Conservation (phyloP, 805 yeast genomes). For the Soucietia sequanensis region DNA sequence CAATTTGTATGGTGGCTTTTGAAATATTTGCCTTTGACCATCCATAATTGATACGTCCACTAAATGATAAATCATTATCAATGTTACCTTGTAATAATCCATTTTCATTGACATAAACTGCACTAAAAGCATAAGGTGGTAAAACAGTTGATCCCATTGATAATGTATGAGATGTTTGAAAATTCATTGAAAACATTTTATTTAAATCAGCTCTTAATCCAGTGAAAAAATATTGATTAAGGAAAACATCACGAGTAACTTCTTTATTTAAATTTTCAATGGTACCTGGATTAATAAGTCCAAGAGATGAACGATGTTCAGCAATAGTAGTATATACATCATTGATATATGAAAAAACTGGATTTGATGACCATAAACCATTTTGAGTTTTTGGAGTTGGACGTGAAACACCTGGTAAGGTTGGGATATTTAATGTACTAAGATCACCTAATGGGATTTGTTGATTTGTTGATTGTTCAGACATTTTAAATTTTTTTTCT, state of each 20-base stretch:
- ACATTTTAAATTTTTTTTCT: too few relatives aligned
- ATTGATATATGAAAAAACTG: slow-evolving; percentile 74
- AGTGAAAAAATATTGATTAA: slow-evolving; percentile 85
- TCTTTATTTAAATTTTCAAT: slow-evolving; percentile 92
- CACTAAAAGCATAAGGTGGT: slow-evolving; percentile 90
- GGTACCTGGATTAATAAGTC: slow-evolving; percentile 90
- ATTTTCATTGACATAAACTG: slow-evolving; percentile 83
- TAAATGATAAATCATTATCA: slow-evolving; percentile 80
- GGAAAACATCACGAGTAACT: slow-evolving; percentile 89
- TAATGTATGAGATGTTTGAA: slow-evolving; percentile 95
- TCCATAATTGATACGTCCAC: slow-evolving; percentile 88
- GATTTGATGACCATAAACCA: slow-evolving; percentile 78
- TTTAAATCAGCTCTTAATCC: slow-evolving; percentile 96
- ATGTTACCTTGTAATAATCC: slow-evolving; percentile 87
- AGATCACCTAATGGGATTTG: slow-evolving; percentile 59
- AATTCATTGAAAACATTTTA: slow-evolving; percentile 84
- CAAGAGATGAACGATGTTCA: slow-evolving; percentile 78
- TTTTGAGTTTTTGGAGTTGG: slow-evolving; percentile 47
- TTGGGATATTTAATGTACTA: slow-evolving; percentile 54
- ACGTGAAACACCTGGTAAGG: slow-evolving; percentile 57
- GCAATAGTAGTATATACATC: slow-evolving; percentile 70
- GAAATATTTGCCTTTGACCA: slow-evolving; percentile 80
- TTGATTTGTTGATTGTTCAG: too few relatives aligned
- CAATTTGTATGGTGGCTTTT: slow-evolving; percentile 84
- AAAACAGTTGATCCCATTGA: slow-evolving; percentile 80